phyloP scores from a whole-genome alignment of 257 asterid genomes.

The Scutellaria baicalensis region DNA sequence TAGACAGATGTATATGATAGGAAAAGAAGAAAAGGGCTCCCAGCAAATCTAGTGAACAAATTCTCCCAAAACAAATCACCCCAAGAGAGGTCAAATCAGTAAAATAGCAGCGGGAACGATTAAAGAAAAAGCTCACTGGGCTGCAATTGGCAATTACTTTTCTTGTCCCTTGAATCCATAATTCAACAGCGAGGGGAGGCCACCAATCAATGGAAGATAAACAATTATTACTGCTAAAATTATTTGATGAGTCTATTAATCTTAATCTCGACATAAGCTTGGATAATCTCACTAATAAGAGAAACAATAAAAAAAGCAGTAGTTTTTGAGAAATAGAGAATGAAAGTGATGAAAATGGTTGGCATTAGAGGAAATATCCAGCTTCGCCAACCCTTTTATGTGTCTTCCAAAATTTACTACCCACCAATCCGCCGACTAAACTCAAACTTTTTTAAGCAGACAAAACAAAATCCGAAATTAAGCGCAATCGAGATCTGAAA shows the following conservation, averaged over 20 bases:
- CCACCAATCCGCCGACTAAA: conserved; percentile 16
- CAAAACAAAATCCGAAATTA: background rate
- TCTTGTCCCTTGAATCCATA: conserved; percentile 58
- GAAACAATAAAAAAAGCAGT: conserved; percentile 29
- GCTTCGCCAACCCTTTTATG: conserved; percentile 81
- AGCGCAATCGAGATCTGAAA: conserved; percentile 2
- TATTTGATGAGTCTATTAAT: conserved; percentile 14
- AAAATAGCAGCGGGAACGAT: background rate
- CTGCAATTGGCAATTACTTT: conserved; percentile 53
- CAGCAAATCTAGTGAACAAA: background rate
- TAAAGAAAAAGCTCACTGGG: conserved; percentile 30
- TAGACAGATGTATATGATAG: background rate
- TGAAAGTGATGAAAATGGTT: conserved; percentile 31
- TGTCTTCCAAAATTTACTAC: conserved; percentile 52
- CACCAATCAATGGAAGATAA: conserved; percentile 2
- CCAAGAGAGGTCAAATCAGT: background rate
- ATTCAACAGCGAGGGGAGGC: conserved; percentile 3
- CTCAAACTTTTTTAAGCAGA: no score
- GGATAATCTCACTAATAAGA: conserved; percentile 41
- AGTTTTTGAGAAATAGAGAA: conserved; percentile 31
- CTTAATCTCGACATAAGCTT: conserved; percentile 27
- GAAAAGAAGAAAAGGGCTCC: background rate
- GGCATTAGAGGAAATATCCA: conserved; percentile 49
- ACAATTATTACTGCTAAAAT: conserved; percentile 13
- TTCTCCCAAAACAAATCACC: no score